Conservation (phyloP, 2,329 filamentous ascomycete genomes). For the Ophiostoma ulmi region DNA sequence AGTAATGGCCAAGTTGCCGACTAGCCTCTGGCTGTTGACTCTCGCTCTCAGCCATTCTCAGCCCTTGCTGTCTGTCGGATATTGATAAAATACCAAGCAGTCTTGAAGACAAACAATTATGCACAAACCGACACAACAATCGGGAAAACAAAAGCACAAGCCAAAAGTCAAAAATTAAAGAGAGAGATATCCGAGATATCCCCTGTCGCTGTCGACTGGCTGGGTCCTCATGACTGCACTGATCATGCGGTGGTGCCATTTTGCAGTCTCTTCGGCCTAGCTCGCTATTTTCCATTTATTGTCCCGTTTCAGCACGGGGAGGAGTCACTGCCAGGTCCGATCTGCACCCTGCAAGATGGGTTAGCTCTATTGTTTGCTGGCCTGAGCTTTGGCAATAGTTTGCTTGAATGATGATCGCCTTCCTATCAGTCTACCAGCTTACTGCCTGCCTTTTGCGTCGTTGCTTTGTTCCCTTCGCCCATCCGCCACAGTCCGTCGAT, state of each 20-base stretch:
- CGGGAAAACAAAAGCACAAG: background rate
- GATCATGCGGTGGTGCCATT: slow-evolving; percentile 6
- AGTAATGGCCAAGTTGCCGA: background rate
- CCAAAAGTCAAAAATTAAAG: background rate
- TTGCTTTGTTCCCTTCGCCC: background rate
- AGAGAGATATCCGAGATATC: background rate
- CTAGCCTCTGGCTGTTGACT: background rate
- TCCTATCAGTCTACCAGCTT: background rate
- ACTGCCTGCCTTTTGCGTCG: background rate
- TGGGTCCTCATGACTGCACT: background rate
- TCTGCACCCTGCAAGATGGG: background rate
- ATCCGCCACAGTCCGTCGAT: background rate
- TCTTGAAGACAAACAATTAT: background rate
- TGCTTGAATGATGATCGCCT: background rate
- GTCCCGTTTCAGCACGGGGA: background rate
- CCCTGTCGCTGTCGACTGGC: background rate
- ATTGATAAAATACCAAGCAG: background rate
- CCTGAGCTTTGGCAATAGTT: background rate
- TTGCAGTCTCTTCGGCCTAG: background rate
- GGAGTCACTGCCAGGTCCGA: background rate
- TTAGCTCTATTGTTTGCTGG: background rate
- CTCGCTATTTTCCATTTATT: background rate
- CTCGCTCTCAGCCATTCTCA: background rate
- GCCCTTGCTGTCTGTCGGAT: background rate
- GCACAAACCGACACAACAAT: background rate